Evolutionary conservation across 139 green algal species (phyloP), one percentile per base, ranked within the genome.

Genomic region (Edaphochlamys debaryana): DNA sequence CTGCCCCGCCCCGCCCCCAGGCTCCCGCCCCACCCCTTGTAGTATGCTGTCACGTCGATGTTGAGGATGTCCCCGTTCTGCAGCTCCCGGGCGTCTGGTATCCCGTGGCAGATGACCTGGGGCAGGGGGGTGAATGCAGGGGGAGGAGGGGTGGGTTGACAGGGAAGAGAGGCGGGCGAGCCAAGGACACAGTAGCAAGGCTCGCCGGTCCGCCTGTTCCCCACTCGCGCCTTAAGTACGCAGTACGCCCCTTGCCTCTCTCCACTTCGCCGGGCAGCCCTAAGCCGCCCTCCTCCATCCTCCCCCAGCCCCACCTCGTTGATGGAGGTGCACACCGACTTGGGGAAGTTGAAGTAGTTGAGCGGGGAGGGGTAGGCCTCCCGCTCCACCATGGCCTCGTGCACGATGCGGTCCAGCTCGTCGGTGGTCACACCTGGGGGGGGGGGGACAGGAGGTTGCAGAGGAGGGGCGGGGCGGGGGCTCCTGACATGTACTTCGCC

Each of bases 101-200:
- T 99, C 73, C 97, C 97, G 89, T 99, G 97, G 89, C 97, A 99
- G 71, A 99, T 98, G 40, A 99, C 91, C 93, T 96, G 85, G 7
- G 76, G 72, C n/a, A n/a, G n/a, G n/a, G n/a, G n/a, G n/a, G n/a
- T n/a, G 27, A 8, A 63, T 34, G 36, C 23, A 52, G 58, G 67
- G 9, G 38, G 58, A 4, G 25, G 75, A n/a, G n/a, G n/a, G n/a
- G n/a, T n/a, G n/a, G n/a, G n/a, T n/a, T n/a, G n/a, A n/a, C n/a
- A n/a, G n/a, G n/a, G n/a, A n/a, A n/a, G n/a, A n/a, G n/a, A n/a
- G n/a, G n/a, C n/a, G n/a, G n/a, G n/a, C n/a, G n/a, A n/a, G n/a
- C n/a, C n/a, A n/a, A n/a, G n/a, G n/a, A n/a, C n/a, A n/a, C n/a
- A n/a, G n/a, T n/a, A n/a, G n/a, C n/a, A n/a, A n/a, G n/a, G n/a